Conservation (phyloP, 805 yeast species). For the Candida arabinofermentans region DNA sequence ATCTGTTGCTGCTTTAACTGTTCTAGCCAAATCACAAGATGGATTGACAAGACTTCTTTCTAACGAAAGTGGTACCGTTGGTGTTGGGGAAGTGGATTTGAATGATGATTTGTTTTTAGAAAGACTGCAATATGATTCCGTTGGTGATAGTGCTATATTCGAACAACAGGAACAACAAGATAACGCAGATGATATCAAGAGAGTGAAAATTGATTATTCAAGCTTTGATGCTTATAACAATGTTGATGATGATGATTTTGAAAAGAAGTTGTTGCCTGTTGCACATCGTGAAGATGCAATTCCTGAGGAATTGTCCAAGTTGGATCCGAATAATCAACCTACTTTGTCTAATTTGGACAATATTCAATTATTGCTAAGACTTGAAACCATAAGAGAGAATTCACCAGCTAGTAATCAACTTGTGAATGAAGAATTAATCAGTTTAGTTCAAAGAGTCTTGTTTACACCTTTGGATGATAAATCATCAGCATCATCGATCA, state of each 20-base stretch:
- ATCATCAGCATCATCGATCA: slow-evolving; percentile 31
- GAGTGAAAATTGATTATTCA: slow-evolving; percentile 39
- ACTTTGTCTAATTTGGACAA: slow-evolving; percentile 63
- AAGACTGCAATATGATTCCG: slow-evolving; percentile 62
- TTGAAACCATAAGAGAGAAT: slow-evolving; percentile 58
- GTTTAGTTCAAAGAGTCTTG: slow-evolving; percentile 69
- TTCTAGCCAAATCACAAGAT: slow-evolving; percentile 58
- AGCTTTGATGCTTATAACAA: slow-evolving; percentile 11
- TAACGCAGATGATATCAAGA: slow-evolving; percentile 38
- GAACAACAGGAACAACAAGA: slow-evolving; percentile 32
- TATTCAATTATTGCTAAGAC: slow-evolving; percentile 67
- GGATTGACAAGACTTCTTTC: slow-evolving; percentile 15
- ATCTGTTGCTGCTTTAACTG: slow-evolving; percentile 68
- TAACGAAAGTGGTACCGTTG: slow-evolving; percentile 12
- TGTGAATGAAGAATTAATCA: slow-evolving; percentile 78
- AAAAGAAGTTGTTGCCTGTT: slow-evolving; percentile 53
- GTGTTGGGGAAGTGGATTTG: slow-evolving; percentile 57
- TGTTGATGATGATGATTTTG: slow-evolving; percentile 18
- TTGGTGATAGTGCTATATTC: slow-evolving; percentile 43
- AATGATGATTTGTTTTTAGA: slow-evolving; percentile 79
- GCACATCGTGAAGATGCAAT: slow-evolving; percentile 60
- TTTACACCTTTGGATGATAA: slow-evolving; percentile 37
- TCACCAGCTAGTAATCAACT: slow-evolving; percentile 69
- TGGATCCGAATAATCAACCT: slow-evolving; percentile 86
- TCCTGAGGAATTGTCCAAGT: slow-evolving; percentile 44